Base-by-base conservation (phyloP, 306 rosid species). In the Begonia fuchsioides region DNA sequence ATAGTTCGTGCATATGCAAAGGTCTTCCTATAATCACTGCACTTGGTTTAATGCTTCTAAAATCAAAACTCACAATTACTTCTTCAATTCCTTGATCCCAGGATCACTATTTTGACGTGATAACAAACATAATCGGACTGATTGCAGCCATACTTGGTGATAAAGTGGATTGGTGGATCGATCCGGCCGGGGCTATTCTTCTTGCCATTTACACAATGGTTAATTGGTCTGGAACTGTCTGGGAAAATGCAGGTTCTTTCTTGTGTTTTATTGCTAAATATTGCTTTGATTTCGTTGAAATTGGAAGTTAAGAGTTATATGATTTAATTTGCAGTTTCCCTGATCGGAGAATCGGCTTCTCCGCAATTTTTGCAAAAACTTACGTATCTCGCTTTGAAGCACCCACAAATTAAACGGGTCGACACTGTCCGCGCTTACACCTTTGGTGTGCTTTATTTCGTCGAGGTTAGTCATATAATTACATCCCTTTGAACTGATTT, bases 341-440 rank as follows among this genome's bases (percentile, higher is more conserved):
- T 83, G 1, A 78, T 83, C 50, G 88, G 86, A 53, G 78, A 79
- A 72, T 71, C 94, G 38, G 94, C 94, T 35, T 69, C 94, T 45
- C 85, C 82, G 13, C 88, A 83, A 72, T 51, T 83, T 64, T 50
- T 83, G 67, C 94, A 83, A 68, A 83, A 83, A 75, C 63, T 83
- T 3, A 79, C 94, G 17, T 83, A 83, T 71, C 94, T 83, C 11
- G 85, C 67, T 49, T 14, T 83, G 48, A 69, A 68, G 61, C 68
- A 80, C 58, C 94, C 88, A 43, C 39, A 40, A 47, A 51, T 83
- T 52, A 67, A 73, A 49, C 88, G 82, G 3, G 50, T 83, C 15
- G 88, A 83, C 74, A 83, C 94, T 9, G 82, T 83, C 52, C 85
- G 94, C 0, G 88, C 94, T 12, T 83, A 83, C 76, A 83, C 88